A percentile compares a stretch with the other conserved stretches of the same genome.
phyloP scores from a whole-genome alignment of 768 basidiomycete species.

The Collybia mongolica region DNA sequence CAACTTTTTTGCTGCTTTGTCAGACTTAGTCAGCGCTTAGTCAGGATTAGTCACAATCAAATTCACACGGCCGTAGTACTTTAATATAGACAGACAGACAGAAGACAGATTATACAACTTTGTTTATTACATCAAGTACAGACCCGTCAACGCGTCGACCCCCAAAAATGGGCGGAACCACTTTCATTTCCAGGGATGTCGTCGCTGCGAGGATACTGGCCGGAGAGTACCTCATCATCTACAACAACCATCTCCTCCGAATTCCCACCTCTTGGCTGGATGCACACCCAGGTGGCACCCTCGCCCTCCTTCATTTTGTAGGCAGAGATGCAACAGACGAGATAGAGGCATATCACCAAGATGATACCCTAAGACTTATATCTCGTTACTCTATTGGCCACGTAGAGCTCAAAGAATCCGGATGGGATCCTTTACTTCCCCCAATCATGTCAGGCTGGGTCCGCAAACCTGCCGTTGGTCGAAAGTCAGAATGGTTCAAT shows the following conservation, averaged over 20 bases:
- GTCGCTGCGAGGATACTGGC: slow-evolving; percentile 70
- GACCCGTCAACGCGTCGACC: not conserved
- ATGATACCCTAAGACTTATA: slow-evolving; percentile 54
- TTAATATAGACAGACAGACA: no score
- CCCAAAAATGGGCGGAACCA: not conserved
- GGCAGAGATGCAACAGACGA: slow-evolving; percentile 95
- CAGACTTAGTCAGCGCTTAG: no score
- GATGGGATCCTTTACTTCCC: slow-evolving; percentile 80
- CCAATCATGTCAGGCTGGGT: slow-evolving; percentile 88
- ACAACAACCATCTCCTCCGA: slow-evolving; percentile 58
- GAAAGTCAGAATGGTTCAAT: slow-evolving; percentile 55
- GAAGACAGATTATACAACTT: no score
- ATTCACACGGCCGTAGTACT: no score
- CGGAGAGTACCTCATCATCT: slow-evolving; percentile 77
- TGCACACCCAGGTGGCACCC: slow-evolving; percentile 85
- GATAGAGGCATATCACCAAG: slow-evolving; percentile 86
- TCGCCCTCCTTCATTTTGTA: slow-evolving; percentile 91
- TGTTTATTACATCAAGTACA: no score
- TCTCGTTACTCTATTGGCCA: slow-evolving; percentile 66
- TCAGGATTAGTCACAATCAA: no score
- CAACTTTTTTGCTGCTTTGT: no score
- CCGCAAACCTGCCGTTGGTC: slow-evolving; percentile 36
- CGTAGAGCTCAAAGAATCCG: slow-evolving; percentile 55
- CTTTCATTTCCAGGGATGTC: slow-evolving; percentile 31
- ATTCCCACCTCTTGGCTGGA: slow-evolving; percentile 78